These are phyloP conservation scores for Pichia cactophila DNA, from an alignment of 1,139 yeast species.

Conservation along the genomic window DNA sequence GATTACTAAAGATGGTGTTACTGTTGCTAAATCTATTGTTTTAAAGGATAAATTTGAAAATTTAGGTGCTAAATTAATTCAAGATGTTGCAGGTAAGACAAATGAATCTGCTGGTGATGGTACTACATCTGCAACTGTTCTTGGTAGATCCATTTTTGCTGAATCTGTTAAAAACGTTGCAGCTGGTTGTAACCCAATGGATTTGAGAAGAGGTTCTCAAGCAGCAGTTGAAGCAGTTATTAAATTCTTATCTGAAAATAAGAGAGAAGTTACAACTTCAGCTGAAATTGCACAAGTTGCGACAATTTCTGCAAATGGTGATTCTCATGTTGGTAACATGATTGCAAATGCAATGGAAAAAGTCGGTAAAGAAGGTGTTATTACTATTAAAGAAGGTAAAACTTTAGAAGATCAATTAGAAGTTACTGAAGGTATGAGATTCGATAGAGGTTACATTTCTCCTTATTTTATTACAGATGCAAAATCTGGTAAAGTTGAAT, in stretches of 20 bases:
- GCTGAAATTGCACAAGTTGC: slow-evolving; percentile 99
- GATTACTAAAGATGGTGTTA: slow-evolving; percentile 99
- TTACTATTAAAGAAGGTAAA: slow-evolving; percentile 95
- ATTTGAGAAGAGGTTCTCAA: slow-evolving; percentile 96
- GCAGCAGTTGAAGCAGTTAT: slow-evolving; percentile 98
- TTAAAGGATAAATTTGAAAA: slow-evolving; percentile 93
- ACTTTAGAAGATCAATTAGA: slow-evolving; percentile 95
- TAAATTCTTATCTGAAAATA: slow-evolving; percentile 77
- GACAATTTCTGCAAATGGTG: slow-evolving; percentile 97
- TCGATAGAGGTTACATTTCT: slow-evolving; percentile 97
- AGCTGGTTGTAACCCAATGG: slow-evolving; percentile 99
- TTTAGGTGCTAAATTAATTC: slow-evolving; percentile 91
- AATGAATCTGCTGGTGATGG: slow-evolving; percentile 99
- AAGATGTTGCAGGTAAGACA: slow-evolving; percentile 97
- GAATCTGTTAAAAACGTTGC: slow-evolving; percentile 98
- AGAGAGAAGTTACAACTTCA: slow-evolving; percentile 94
- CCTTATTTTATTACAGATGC: slow-evolving; percentile 97
- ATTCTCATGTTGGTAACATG: slow-evolving; percentile 84
- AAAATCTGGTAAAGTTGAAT: slow-evolving; percentile 94
- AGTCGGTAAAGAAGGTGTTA: slow-evolving; percentile 99
- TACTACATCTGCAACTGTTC: slow-evolving; percentile 95
- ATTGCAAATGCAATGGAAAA: slow-evolving; percentile 98
- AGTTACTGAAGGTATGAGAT: slow-evolving; percentile 99
- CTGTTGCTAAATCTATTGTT: slow-evolving; percentile 86
- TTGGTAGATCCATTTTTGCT: slow-evolving; percentile 95